These are phyloP conservation scores for Collariella sp. DNA, from an alignment of 495 filamentous ascomycete species.

Conservation along the genomic window DNA sequence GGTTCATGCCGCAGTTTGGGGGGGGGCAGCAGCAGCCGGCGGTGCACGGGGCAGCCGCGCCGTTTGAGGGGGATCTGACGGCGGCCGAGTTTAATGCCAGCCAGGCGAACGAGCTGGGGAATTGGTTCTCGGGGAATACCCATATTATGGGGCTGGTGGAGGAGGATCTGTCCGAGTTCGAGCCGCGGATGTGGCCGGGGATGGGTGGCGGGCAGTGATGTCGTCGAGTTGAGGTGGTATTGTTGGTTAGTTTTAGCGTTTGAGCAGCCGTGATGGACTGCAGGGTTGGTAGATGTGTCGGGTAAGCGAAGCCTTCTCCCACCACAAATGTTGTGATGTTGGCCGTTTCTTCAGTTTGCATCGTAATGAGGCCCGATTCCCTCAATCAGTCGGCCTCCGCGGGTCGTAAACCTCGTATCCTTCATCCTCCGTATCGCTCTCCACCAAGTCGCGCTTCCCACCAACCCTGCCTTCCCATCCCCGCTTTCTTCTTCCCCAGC, in stretches of 20 bases:
- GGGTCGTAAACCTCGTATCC: slow-evolving; percentile 51
- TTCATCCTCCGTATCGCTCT: slow-evolving; percentile 53
- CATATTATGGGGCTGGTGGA: slow-evolving; percentile 57
- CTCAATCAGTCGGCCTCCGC: slow-evolving; percentile 45
- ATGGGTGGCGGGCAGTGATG: neutral
- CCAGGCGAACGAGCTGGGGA: slow-evolving; percentile 46
- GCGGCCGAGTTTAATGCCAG: slow-evolving; percentile 13
- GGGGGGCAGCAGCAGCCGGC: neutral
- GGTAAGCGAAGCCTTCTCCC: no score
- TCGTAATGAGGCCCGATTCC: no score
- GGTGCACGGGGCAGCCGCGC: slow-evolving; percentile 5
- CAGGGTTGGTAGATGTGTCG: no score
- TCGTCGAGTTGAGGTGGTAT: no score
- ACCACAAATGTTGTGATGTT: no score
- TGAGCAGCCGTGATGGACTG: no score
- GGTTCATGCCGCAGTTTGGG: slow-evolving; percentile 44
- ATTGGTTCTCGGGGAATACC: slow-evolving; percentile 61
- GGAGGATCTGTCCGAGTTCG: slow-evolving; percentile 46
- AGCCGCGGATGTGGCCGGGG: slow-evolving; percentile 30
- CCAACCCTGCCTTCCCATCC: slow-evolving; percentile 12
- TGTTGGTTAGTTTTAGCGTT: neutral
- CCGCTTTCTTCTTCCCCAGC: slow-evolving; percentile 11
- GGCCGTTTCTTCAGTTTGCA: no score
- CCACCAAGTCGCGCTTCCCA: slow-evolving; percentile 26
- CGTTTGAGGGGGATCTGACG: slow-evolving; percentile 2